These are phyloP conservation scores for Stevia rebaudiana DNA, from an alignment of 140 eudicot species.

Conservation along the genomic window DNA sequence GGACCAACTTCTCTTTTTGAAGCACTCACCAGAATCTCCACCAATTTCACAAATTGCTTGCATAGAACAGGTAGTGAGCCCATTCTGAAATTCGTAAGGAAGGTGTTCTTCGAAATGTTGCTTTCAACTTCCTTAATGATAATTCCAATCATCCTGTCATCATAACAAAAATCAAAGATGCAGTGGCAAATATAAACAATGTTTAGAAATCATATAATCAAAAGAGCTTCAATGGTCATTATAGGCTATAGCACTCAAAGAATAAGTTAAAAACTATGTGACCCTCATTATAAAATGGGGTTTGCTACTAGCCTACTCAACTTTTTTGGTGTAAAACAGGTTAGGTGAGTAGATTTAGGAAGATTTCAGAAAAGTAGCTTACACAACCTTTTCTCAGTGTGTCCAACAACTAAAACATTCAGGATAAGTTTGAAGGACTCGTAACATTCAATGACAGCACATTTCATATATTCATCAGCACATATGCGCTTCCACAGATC, in stretches of 20 bases:
- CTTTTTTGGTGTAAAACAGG: conserved; percentile 11
- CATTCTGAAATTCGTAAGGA: conserved; percentile 81
- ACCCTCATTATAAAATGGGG: conserved; percentile 5
- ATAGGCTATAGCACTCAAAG: neutral
- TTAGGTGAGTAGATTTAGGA: conserved; percentile 21
- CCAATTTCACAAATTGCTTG: conserved; percentile 78
- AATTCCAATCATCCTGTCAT: conserved; percentile 69
- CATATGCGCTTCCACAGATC: conserved; percentile 97
- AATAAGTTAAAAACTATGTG: conserved; percentile 3
- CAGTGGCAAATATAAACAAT: neutral
- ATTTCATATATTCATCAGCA: conserved; percentile 93
- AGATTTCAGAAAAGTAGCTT: conserved; percentile 19
- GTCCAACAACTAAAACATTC: conserved; percentile 71
- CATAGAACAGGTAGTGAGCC: conserved; percentile 68
- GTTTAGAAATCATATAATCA: conserved; percentile 1
- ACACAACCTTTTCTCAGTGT: conserved; percentile 86
- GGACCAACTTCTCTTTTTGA: conserved; percentile 10
- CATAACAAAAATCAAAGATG: conserved; percentile 16
- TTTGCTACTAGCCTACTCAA: conserved; percentile 9
- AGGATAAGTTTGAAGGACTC: conserved; percentile 85
- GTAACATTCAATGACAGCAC: conserved; percentile 97
- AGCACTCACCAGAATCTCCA: conserved; percentile 68
- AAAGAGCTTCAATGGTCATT: conserved; percentile 11
- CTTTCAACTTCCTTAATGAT: conserved; percentile 82
- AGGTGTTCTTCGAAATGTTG: conserved; percentile 57